Conservation (phyloP, 1,139 yeast species). For the Nematodospora anomalae region DNA sequence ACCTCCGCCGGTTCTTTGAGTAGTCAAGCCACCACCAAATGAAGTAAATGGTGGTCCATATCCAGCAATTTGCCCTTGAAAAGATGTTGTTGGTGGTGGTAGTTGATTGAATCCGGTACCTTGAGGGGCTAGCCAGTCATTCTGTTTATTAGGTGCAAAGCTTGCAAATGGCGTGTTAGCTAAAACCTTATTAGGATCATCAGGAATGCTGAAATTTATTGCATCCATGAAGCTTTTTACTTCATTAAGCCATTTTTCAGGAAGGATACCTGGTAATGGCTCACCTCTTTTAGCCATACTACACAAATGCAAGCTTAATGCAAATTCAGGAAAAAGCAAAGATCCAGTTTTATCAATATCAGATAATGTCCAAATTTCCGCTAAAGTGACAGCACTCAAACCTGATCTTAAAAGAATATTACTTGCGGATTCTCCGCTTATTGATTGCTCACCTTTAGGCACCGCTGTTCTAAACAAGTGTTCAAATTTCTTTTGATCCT, state of each 20-base stretch:
- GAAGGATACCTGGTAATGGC: conserved; percentile 69
- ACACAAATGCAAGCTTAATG: conserved; percentile 87
- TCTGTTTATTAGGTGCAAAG: conserved; percentile 18
- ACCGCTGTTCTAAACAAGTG: conserved; percentile 77
- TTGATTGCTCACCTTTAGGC: conserved; percentile 72
- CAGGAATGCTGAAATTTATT: conserved; percentile 78
- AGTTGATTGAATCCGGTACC: conserved; percentile 18
- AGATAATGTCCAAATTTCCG: conserved; percentile 87
- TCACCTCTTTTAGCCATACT: conserved; percentile 77
- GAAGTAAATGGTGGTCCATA: conserved; percentile 8
- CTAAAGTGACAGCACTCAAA: conserved; percentile 70
- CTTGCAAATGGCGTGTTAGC: conserved; percentile 50
- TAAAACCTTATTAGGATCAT: conserved; percentile 44
- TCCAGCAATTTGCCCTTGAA: conserved; percentile 21
- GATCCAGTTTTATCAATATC: conserved; percentile 87
- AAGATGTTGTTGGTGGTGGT: conserved; percentile 23
- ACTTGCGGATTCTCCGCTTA: conserved; percentile 77
- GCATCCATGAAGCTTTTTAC: conserved; percentile 87
- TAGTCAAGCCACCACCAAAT: conserved; percentile 22
- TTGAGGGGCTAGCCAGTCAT: conserved; percentile 24
- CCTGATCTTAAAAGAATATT: conserved; percentile 80
- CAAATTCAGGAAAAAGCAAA: conserved; percentile 90
- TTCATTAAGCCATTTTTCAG: conserved; percentile 74
- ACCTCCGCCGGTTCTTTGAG: conserved; percentile 48
- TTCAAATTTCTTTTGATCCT: conserved; percentile 85